Base-by-base conservation (phyloP, 495 filamentous ascomycete genomes). In the Glarea lozoyensis region DNA sequence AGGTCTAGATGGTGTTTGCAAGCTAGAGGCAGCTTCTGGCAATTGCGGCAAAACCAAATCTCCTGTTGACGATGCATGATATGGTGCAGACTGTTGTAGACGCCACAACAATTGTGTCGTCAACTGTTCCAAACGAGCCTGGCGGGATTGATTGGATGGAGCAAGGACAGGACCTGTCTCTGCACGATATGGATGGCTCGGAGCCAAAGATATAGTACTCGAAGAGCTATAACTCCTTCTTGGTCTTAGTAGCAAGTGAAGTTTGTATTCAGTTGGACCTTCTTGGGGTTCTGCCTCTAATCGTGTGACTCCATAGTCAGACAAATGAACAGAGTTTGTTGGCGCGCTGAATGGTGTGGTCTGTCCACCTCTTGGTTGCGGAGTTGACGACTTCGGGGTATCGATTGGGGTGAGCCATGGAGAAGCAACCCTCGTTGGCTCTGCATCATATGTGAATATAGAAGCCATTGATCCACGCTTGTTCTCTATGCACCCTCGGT, bases 101-200 rank as follows among this genome's bases (percentile, higher is more conserved):
- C 92, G 76, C 92, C 92, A 98, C 18, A 97, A 64, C 17, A 98
- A 67, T 64, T 98, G 92, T 0, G 92, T 98, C 0, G 90, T 97
- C 46, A 98, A 64, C 50, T 93, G 86, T 46, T 94, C 82, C 12
- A 96, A 69, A 22, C 92, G 74, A 48, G 88, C 79, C 61, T 94
- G 86, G 21, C 86, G 78, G 25, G 77, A 81, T 42, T 78, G 73
- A 32, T 56, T 73, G 12, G 74, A 71, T 20, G 66, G 58, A 11
- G 69, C 52, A 4, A 61, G 55, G 11, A 62, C 52, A 9, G 58
- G 53, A 16, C 52, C 29, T n/a, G 47, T 34, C 3, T 43, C 33
- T 15, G 43, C 19, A 19, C 27, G 24, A n/a, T 29, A 38, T 20
- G 47, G 22, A 16, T 43, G 50, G 29, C 54, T 57, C 11, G 42